phyloP scores from a whole-genome alignment of 1,284 basidiomycete species.

The Irpex lacteus region DNA sequence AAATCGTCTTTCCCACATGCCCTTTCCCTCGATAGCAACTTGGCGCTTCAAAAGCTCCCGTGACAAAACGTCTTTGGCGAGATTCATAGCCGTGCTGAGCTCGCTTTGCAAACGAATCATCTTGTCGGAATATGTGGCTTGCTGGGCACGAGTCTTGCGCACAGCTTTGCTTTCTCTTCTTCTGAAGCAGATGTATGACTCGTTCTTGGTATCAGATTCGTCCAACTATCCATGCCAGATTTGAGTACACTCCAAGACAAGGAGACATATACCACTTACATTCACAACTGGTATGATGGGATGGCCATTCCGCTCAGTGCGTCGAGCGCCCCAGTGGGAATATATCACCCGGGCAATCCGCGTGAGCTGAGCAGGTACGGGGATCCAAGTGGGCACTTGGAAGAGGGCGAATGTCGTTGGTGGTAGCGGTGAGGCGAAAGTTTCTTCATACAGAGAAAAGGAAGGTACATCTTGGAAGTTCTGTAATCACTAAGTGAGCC shows the following conservation, averaged over 20 bases:
- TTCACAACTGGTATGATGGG: conserved; percentile 32
- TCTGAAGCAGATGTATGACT: conserved; percentile 98
- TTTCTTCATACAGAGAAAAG: conserved; percentile 56
- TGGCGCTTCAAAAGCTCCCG: conserved; percentile 83
- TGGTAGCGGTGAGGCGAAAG: conserved; percentile 23
- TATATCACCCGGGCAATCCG: conserved; percentile 27
- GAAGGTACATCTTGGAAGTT: conserved; percentile 60
- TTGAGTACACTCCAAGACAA: neutral
- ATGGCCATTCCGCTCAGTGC: conserved; percentile 29
- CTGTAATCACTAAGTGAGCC: neutral
- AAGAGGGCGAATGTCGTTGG: conserved; percentile 28
- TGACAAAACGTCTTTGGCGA: conserved; percentile 65
- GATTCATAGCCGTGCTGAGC: conserved; percentile 69
- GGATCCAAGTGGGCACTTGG: conserved; percentile 26
- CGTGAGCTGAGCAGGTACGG: conserved; percentile 21
- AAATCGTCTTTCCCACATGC: conserved; percentile 79
- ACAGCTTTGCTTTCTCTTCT: conserved; percentile 93
- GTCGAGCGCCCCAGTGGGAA: conserved; percentile 31
- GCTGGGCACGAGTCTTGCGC: conserved; percentile 91
- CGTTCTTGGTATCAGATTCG: conserved; percentile 86
- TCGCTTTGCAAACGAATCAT: conserved; percentile 80
- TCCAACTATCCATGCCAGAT: conserved; percentile 57
- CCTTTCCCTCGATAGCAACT: conserved; percentile 51
- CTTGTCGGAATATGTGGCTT: conserved; percentile 86
- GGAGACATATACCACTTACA: conserved; percentile 18